Conservation (phyloP, 768 basidiomycete genomes). For the Hortiboletus flavorubellus region DNA sequence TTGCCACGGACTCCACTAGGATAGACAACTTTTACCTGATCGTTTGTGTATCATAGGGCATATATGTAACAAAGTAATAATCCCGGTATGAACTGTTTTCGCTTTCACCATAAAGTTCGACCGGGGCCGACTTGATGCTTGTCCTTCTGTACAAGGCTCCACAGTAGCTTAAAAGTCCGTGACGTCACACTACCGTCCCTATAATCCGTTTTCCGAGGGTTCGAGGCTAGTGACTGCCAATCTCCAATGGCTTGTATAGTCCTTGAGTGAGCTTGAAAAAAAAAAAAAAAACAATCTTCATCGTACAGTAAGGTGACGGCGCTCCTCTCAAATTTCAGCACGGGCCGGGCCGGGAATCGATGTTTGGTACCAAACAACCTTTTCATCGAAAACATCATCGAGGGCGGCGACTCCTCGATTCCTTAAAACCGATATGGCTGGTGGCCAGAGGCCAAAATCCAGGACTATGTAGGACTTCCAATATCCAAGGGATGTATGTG, state of each 20-base stretch:
- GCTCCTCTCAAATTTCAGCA: not conserved
- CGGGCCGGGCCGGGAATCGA: not conserved
- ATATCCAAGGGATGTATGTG: not conserved
- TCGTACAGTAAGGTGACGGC: too few species aligned
- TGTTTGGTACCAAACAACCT: constrained; percentile 12
- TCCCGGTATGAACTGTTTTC: not conserved
- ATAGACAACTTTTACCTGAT: constrained; percentile 7
- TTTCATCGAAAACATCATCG: constrained; percentile 1
- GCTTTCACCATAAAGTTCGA: not conserved
- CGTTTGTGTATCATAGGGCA: not conserved
- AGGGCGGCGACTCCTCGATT: not conserved
- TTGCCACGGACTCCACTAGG: not conserved
- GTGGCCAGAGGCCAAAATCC: constrained; percentile 39
- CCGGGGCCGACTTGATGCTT: not conserved
- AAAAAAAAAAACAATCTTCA: too few species aligned
- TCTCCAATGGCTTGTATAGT: too few species aligned
- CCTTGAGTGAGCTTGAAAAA: too few species aligned
- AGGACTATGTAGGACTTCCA: constrained; percentile 37
- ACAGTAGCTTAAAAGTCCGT: too few species aligned
- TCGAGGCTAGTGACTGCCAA: too few species aligned
- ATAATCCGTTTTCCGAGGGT: too few species aligned
- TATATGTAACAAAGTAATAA: not conserved
- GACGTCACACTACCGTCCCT: too few species aligned
- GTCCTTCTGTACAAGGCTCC: too few species aligned
- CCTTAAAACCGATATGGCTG: constrained; percentile 13